Evolutionary conservation across 331 rosid genomes (phyloP), one percentile per base, ranked within the genome.

Genomic region (Stylosanthes scabra): DNA sequence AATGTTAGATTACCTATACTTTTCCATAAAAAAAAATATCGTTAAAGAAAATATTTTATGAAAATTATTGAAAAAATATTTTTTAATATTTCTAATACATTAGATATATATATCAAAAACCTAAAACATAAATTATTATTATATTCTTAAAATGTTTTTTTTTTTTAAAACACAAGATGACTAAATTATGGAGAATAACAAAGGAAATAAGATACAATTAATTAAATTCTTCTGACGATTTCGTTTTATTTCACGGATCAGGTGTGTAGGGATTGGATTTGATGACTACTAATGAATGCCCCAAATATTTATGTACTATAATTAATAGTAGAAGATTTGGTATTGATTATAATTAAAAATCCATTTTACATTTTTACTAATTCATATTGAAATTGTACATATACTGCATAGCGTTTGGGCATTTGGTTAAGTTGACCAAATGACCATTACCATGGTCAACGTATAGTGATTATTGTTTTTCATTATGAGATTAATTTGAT

Each of bases 391-490:
- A 47, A 11, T 7, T 2, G 7, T 44, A 39, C 10, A 44, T 20
- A 20, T 20, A 20, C 25, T 20, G 25, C 10, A 46, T 3, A 11
- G 51, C 51, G 51, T 49, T 49, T 49, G 20, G 7, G 57, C 7
- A 25, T 51, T 20, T 6, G 57, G 15, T 5, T 15, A 55, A 25
- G 31, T 59, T 71, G 68, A 45, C 68, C 37, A n/a, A n/a, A 51
- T 14, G 1, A 14, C 46, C 10, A 7, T 7, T 41, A 16, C 2
- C 61, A 31, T 52, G 13, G 71, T 74, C 78, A 74, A 73, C 40
- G 16, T 4, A 1, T 63, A 63, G 56, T 63, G 20, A 31, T 31
- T 3, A 6, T 64, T 51, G 8, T n/a, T 8, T n/a, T 25, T 51
- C 28, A 57, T 1, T 8, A 10, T 57, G 62, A 25, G 11, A 72